Evolutionary conservation across 1,284 basidiomycete genomes (phyloP), one percentile per base, ranked within the genome.

Genomic region (Gomphus sp.): DNA sequence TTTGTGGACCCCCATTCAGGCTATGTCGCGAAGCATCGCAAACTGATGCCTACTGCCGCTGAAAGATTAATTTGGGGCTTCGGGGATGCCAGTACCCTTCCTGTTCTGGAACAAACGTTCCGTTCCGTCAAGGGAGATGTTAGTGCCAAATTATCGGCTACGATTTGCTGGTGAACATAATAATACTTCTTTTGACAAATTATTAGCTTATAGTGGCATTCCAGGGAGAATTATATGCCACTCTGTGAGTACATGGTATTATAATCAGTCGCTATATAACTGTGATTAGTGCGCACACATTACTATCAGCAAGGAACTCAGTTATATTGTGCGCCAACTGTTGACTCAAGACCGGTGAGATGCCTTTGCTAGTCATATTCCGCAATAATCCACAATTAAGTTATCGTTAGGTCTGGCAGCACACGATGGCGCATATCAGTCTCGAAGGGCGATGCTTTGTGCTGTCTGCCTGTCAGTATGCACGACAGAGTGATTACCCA

Each of bases 181-280:
- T 5, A 10, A 41, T 6, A 4, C 34, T 34, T 52, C 18, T 39
- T 25, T 52, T 12, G 2, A 22, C 52, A n/a, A n/a, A n/a, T 52
- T 4, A 52, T 22, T n/a, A 5, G 58, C 36, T 3, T n/a, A n/a
- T n/a, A n/a, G n/a, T 43, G 18, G 59, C 60, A 39, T 57, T 52
- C 37, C 50, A 84, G 82, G 86, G 85, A 90, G 67, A 89, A 89
- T 67, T 85, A 85, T 64, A 87, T 89, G 85, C 88, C 88, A 3
- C 69, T 89, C 25, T 66, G 82, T 82, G 58, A 57, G 79, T 63
- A 9, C 18, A 39, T 5, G 36, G 18, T 25, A 36, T 54, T 52
- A 37, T n/a, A 33, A 54, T 47, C 25, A 56, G n/a, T 34, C 45
- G 43, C 45, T 51, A 52, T 44, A 18, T 31, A n/a, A 18, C 52